Conservation (phyloP, 345 rosid species). For the Populus simonii region DNA sequence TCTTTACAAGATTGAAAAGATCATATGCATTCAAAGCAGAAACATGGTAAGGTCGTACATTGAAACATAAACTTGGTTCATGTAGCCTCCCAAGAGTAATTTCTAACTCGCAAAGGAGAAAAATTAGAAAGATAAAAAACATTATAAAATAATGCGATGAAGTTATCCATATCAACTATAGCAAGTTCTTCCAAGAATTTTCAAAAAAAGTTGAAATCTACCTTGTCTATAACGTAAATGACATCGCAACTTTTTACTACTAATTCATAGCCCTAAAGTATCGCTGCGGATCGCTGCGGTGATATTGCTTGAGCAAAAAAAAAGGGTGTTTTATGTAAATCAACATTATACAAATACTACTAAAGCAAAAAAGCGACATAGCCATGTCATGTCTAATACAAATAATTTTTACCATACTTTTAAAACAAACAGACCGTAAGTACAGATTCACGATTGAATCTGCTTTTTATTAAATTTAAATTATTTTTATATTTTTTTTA, state of each 20-base stretch:
- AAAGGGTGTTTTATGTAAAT: background rate
- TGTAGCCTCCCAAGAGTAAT: background rate
- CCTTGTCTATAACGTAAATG: too few species aligned
- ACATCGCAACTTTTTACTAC: background rate
- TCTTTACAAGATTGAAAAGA: slow-evolving; percentile 3
- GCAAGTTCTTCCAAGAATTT: background rate
- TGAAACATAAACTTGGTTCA: background rate
- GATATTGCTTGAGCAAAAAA: background rate
- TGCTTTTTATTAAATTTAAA: too few species aligned
- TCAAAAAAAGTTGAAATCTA: background rate
- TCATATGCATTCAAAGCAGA: background rate
- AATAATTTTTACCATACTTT: too few species aligned
- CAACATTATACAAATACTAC: too few species aligned
- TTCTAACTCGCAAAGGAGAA: background rate
- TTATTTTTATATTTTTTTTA: too few species aligned
- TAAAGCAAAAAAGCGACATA: too few species aligned
- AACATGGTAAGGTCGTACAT: background rate
- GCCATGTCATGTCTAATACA: too few species aligned
- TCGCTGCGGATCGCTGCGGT: background rate
- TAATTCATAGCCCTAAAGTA: background rate
- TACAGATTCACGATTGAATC: too few species aligned
- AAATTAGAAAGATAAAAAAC: background rate
- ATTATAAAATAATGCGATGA: background rate
- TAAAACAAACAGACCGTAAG: too few species aligned
- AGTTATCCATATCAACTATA: background rate